Percentiles rank a stretch among this genome's conserved stretches.
phyloP scores from a whole-genome alignment of 2,329 filamentous ascomycete genomes.

The Capronia coronata region DNA sequence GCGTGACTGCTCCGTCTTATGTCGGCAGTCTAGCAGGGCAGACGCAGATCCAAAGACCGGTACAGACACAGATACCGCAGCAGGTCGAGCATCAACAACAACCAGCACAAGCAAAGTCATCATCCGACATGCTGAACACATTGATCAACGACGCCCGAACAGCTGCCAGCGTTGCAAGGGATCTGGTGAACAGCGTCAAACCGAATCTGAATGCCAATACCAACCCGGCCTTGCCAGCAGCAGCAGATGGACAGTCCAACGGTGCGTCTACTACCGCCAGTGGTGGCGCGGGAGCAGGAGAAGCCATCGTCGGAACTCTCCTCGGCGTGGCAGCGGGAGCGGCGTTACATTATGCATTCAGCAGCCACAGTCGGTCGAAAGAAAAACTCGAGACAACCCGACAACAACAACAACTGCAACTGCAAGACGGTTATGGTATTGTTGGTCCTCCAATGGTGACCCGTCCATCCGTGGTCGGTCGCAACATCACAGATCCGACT shows the following conservation, averaged over 20 bases:
- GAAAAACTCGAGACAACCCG: conserved; percentile 5
- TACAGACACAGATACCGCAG: not conserved
- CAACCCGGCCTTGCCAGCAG: not conserved
- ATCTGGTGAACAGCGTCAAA: conserved; percentile 26
- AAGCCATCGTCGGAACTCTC: conserved; percentile 65
- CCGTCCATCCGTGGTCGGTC: conserved; percentile 12
- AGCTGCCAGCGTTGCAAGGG: conserved; percentile 24
- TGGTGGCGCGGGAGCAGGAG: conserved; percentile 40
- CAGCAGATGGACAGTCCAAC: conserved; percentile 22
- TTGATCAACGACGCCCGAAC: conserved; percentile 39
- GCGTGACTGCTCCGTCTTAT: conserved; percentile 7
- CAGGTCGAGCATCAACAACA: too few relatives aligned
- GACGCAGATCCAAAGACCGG: not conserved
- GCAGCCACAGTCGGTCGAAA: conserved; percentile 50
- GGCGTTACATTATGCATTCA: conserved; percentile 68
- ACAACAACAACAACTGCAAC: not conserved
- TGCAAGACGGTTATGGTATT: not conserved
- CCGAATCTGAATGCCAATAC: conserved; percentile 9
- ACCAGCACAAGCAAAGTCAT: conserved; percentile 8
- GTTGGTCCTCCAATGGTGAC: not conserved
- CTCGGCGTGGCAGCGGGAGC: conserved; percentile 73
- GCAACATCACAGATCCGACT: conserved; percentile 14
- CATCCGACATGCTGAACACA: conserved; percentile 33
- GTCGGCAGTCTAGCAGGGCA: not conserved
- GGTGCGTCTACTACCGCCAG: conserved; percentile 30